Conservation (phyloP, 805 yeast genomes). For the Yarrowia bubula region DNA sequence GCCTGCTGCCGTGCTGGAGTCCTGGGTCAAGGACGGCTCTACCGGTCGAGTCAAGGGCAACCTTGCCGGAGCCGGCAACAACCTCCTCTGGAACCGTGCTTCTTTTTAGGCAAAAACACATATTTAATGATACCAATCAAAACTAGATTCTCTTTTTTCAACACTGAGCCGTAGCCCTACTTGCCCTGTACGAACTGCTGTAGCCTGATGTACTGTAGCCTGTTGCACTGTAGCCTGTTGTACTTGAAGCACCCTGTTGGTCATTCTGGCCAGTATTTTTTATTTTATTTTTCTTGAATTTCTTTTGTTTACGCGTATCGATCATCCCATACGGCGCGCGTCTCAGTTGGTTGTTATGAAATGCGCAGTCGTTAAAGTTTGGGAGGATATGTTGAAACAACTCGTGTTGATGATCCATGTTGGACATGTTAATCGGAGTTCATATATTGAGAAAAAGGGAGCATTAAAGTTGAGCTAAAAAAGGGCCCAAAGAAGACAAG, state of each 20-base stretch:
- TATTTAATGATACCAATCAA: constrained; percentile 14
- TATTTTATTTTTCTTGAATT: too few species aligned
- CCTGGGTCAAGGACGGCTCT: constrained; percentile 2
- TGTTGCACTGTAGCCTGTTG: background rate
- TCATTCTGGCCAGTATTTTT: too few species aligned
- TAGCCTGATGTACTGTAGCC: background rate
- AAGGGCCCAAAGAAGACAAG: too few species aligned
- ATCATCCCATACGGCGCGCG: background rate
- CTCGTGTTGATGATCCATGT: background rate
- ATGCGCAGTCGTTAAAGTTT: background rate
- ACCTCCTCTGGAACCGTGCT: constrained; percentile 15
- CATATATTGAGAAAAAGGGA: background rate
- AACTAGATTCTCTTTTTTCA: background rate
- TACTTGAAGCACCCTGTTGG: too few species aligned
- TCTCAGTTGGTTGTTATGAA: background rate
- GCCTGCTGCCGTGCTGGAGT: constrained; percentile 6
- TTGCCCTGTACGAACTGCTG: too few species aligned
- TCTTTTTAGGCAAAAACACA: background rate
- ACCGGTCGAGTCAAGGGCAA: background rate
- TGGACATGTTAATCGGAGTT: background rate
- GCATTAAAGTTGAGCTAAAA: background rate
- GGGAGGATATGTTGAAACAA: background rate
- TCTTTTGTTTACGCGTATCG: background rate
- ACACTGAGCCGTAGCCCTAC: too few species aligned
- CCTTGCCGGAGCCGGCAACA: constrained; percentile 5